These are phyloP conservation scores for Grosmannia serpens DNA, from an alignment of 2,329 filamentous ascomycete genomes.

Conservation along the genomic window DNA sequence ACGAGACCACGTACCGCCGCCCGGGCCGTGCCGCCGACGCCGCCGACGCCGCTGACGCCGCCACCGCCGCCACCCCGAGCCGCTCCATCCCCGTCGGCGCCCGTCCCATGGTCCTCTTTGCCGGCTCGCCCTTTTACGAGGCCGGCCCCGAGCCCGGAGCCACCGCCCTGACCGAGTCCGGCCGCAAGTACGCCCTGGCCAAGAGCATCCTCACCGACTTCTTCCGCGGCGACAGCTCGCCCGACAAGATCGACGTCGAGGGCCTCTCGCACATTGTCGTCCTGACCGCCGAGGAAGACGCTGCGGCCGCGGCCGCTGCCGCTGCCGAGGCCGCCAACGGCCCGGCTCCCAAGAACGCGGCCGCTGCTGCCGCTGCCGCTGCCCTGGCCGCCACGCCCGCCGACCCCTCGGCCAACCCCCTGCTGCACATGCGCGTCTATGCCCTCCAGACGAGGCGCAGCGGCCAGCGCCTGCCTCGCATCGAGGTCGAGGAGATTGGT, in stretches of 20 bases:
- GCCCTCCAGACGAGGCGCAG: slow-evolving; percentile 76
- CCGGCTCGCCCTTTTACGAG: slow-evolving; percentile 49
- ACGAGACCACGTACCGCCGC: slow-evolving; percentile 59
- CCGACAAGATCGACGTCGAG: slow-evolving; percentile 82
- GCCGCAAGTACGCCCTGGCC: slow-evolving; percentile 56
- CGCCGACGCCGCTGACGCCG: neutral
- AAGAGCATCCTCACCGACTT: slow-evolving; percentile 85
- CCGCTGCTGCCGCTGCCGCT: slow-evolving; percentile 3
- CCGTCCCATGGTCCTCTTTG: slow-evolving; percentile 82
- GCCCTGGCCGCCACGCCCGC: slow-evolving; percentile 17
- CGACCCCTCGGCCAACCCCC: slow-evolving; percentile 36
- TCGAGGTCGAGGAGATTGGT: slow-evolving; percentile 27
- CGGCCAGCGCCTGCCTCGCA: slow-evolving; percentile 74
- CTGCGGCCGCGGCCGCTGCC: too few relatives aligned
- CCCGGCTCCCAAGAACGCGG: too few relatives aligned
- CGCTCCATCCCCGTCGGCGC: slow-evolving; percentile 64
- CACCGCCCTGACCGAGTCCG: slow-evolving; percentile 9
- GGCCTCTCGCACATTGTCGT: slow-evolving; percentile 85
- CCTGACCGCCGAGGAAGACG: slow-evolving; percentile 58
- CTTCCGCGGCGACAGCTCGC: slow-evolving; percentile 68
- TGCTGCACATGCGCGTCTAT: slow-evolving; percentile 65
- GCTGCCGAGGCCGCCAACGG: too few relatives aligned
- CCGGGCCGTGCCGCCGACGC: slow-evolving; percentile 37
- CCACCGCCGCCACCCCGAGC: slow-evolving; percentile 4
- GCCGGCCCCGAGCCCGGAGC: slow-evolving; percentile 62